A percentile compares a stretch with the other conserved stretches of the same genome.
These are phyloP conservation scores for Jacaranda mimosifolia DNA, from an alignment of 257 asterid genomes.

Conservation along the genomic window DNA sequence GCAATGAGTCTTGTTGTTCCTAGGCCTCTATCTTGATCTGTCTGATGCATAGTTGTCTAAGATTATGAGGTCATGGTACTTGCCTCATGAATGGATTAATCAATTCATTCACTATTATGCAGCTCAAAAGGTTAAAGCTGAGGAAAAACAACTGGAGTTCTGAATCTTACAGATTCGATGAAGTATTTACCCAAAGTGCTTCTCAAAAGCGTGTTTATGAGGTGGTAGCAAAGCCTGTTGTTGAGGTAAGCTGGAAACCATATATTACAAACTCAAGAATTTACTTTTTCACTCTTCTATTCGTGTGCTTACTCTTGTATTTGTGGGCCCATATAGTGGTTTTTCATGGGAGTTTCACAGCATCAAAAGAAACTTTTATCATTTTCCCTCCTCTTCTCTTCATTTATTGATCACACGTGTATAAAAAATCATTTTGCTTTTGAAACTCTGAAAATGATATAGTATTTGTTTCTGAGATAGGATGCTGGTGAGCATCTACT, in stretches of 20 bases:
- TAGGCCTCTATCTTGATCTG: neutral
- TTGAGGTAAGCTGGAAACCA: slow-evolving; percentile 62
- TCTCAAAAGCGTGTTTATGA: slow-evolving; percentile 93
- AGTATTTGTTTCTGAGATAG: neutral
- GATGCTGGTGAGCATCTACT: neutral
- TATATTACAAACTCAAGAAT: slow-evolving; percentile 15
- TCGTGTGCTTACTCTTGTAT: neutral
- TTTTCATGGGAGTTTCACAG: slow-evolving; percentile 20
- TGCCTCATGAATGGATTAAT: slow-evolving; percentile 27
- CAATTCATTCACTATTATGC: slow-evolving; percentile 33
- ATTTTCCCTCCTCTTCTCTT: slow-evolving; percentile 4
- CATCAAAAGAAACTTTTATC: neutral
- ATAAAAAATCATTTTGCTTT: no score
- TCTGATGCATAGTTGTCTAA: neutral
- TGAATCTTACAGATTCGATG: slow-evolving; percentile 81
- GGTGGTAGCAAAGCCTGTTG: slow-evolving; percentile 94
- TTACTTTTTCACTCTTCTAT: slow-evolving; percentile 7
- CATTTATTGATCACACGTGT: slow-evolving; percentile 2
- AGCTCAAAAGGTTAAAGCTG: slow-evolving; percentile 84
- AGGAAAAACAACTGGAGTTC: slow-evolving; percentile 91
- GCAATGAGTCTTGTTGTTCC: slow-evolving; percentile 3
- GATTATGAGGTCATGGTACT: neutral
- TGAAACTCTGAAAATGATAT: neutral
- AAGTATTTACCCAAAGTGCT: slow-evolving; percentile 76
- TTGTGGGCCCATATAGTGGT: neutral